A percentile compares a stretch with the other conserved stretches of the same genome.
Conservation (phyloP, 352 stramenopile species). For the Thalassiosira livingstoniorum region DNA sequence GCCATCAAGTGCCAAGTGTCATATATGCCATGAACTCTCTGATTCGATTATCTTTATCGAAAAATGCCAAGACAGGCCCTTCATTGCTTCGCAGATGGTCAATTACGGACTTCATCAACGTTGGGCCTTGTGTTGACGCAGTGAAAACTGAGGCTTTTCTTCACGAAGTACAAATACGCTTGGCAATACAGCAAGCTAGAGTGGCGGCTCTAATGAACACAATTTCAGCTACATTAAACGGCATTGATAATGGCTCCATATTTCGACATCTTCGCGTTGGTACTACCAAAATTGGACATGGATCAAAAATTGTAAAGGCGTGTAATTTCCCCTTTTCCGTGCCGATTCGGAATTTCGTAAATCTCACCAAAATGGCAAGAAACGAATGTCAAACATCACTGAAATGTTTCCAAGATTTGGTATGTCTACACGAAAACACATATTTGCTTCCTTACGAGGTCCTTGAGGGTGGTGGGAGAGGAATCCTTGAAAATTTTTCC, state of each 20-base stretch:
- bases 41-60: constrained; percentile 1
- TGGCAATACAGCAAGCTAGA: constrained; percentile 35
- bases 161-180: constrained; percentile 35
- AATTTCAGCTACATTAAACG: not conserved
- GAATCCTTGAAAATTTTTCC: constrained; percentile 21
- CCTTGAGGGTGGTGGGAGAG: constrained; percentile 21
- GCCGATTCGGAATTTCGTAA: constrained; percentile 20
- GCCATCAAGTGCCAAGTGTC: too few species aligned
- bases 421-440: constrained; percentile 53
- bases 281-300: not conserved
- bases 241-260: not conserved
- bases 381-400: constrained; percentile 13
- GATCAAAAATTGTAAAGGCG: constrained; percentile 15
- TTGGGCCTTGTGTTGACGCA: not conserved
- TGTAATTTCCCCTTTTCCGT: constrained; percentile 31
- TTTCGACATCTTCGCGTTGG: not conserved
- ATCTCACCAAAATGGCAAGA: not conserved
- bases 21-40: too few species aligned
- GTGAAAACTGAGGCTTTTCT: constrained; percentile 26
- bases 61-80: not conserved
- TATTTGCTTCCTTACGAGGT: constrained; percentile 37
- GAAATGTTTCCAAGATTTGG: constrained; percentile 37
- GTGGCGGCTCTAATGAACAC: not conserved
- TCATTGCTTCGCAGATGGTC: constrained; percentile 1
- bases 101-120: constrained; percentile 4